Conservation (phyloP, 2,329 filamentous ascomycete genomes). For the Monosporascus sp. region DNA sequence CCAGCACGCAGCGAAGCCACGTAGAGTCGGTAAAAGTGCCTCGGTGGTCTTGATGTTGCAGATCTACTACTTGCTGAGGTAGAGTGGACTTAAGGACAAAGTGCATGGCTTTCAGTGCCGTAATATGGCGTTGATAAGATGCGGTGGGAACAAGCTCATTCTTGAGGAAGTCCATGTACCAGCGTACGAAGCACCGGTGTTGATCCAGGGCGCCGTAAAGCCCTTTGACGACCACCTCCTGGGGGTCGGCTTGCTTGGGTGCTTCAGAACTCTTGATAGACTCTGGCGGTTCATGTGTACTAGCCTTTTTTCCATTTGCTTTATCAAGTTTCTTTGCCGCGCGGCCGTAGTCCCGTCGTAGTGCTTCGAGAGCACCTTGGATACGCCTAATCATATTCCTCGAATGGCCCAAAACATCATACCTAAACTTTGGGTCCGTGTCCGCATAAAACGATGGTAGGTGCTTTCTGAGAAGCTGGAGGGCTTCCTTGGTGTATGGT, state of each 20-base stretch:
- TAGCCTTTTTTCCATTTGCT: slow-evolving; percentile 1
- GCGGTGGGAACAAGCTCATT: slow-evolving; percentile 72
- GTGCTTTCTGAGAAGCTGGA: slow-evolving; percentile 59
- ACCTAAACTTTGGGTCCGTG: slow-evolving; percentile 78
- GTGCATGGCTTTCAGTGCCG: slow-evolving; percentile 65
- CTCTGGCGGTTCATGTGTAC: not conserved
- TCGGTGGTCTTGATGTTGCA: slow-evolving; percentile 34
- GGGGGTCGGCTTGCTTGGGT: slow-evolving; percentile 4
- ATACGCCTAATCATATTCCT: slow-evolving; percentile 74
- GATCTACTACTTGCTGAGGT: slow-evolving; percentile 37
- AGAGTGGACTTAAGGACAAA: slow-evolving; percentile 56
- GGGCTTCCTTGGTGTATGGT: slow-evolving; percentile 58
- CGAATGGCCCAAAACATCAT: slow-evolving; percentile 70
- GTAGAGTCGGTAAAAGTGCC: slow-evolving; percentile 37
- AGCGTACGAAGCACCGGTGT: slow-evolving; percentile 62
- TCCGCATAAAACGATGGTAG: slow-evolving; percentile 74
- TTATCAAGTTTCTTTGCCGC: slow-evolving; percentile 27
- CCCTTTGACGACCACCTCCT: slow-evolving; percentile 6
- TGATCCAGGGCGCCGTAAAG: slow-evolving; percentile 36
- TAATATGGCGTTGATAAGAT: slow-evolving; percentile 86
- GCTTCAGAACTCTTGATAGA: slow-evolving; percentile 3
- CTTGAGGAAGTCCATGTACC: slow-evolving; percentile 69
- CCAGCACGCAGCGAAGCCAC: slow-evolving; percentile 62
- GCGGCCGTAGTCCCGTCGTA: slow-evolving; percentile 33
- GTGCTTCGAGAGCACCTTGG: slow-evolving; percentile 56